Base-by-base conservation (phyloP, 495 filamentous ascomycete species). In the Aspergillus conjunctus region DNA sequence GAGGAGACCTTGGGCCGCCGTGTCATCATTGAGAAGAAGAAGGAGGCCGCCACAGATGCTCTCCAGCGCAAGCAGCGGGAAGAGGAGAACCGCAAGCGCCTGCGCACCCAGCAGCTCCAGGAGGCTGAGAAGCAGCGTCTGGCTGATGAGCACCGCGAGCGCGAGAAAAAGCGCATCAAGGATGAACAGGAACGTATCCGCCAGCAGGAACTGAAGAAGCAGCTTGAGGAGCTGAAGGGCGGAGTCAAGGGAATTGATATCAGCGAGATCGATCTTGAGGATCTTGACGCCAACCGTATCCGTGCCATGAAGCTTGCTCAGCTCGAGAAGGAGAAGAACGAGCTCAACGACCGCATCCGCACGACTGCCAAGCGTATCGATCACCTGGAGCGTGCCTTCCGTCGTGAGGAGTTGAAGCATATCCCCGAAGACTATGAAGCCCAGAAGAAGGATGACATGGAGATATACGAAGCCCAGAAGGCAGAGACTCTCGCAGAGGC, bases 321-420 rank as follows among this genome's bases (percentile, higher is more conserved):
- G 71, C 85, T 98, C 15, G 94, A 98, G 77, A 92, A 93, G 60
- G 95, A 98, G 80, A 98, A 98, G 86, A 95, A 93, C 68, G 92
- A 85, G 67, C 86, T 97, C 64, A 86, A 87, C 46, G 93, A 97
- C 73, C 92, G 90, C 68, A 82, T 98, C 46, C 88, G 92, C 61
- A 84, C 93, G 62, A 96, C 93, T 51, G 90, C 89, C 71, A 97
- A 97, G 84, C 88, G 94, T 61, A 92, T 98, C 70, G 94, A 98
- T 73, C 94, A 98, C 77, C 81, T 98, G 66, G 94, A 98, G 81
- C 91, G 94, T 77, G 95, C 94, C 22, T 93, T 94, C 83, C 85
- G 95, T 66, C 89, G 91, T 65, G 95, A 98, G 74, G 94, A 98
- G 72, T 74, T 90, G 66, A 97, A 97, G 84, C 91, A 96, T 72